phyloP scores from a whole-genome alignment of 2,329 filamentous ascomycete species.

The Arthroderma uncinatum region DNA sequence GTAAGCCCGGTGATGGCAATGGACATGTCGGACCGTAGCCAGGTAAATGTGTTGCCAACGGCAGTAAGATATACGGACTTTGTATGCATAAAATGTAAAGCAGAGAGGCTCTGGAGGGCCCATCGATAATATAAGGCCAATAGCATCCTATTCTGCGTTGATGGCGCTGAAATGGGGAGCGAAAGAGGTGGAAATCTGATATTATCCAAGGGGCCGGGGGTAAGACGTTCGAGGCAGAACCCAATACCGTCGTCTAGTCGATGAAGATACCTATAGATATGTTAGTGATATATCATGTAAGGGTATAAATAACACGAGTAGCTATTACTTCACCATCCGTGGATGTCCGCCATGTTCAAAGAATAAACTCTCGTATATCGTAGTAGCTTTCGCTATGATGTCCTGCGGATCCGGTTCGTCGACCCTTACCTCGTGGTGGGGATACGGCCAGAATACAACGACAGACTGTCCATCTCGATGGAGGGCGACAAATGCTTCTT shows the following conservation, averaged over 20 bases:
- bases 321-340: constrained; percentile 8
- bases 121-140: constrained; percentile 4
- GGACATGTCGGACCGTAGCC: constrained; percentile 5
- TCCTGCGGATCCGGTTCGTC: neutral
- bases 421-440: neutral
- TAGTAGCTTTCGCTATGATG: neutral
- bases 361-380: neutral
- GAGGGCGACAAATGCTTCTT: neutral
- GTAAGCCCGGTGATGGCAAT: constrained; percentile 1
- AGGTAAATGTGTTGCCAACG: neutral
- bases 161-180: neutral
- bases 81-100: constrained; percentile 4
- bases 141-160: neutral
- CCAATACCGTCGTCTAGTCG: neutral
- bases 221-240: constrained; percentile 5
- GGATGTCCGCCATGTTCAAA: constrained; percentile 3
- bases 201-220: constrained; percentile 2
- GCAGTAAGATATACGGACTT: neutral
- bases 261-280: constrained; percentile 4
- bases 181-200: constrained; percentile 2
- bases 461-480: constrained; percentile 8
- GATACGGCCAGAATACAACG: constrained; percentile 5
- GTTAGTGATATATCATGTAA: neutral
- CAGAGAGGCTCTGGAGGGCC: constrained; percentile 8
- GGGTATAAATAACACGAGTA: neutral